phyloP scores from a whole-genome alignment of 148 eudicot species.

The Rhododendron kiyosumense region DNA sequence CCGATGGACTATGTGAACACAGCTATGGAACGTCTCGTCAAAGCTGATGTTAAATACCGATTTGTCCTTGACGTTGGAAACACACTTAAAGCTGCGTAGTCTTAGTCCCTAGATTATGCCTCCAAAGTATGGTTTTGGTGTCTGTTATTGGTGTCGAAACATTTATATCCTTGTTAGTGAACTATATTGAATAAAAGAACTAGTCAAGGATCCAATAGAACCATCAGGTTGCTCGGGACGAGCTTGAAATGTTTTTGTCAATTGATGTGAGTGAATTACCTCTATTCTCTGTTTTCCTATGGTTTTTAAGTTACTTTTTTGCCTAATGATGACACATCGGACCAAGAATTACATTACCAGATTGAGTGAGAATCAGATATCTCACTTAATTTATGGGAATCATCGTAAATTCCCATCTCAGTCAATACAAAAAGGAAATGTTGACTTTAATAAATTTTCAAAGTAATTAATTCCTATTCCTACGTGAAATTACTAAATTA shows the following conservation, averaged over 20 bases:
- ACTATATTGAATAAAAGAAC: not conserved
- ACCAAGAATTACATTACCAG: no score
- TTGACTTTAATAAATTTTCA: no score
- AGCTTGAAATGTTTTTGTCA: not conserved
- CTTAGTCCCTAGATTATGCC: not conserved
- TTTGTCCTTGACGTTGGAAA: not conserved
- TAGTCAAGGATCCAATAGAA: not conserved
- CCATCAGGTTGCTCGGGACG: not conserved
- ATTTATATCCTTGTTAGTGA: not conserved
- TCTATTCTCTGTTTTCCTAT: not conserved
- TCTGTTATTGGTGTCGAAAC: not conserved
- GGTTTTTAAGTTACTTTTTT: not conserved
- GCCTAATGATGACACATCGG: no score
- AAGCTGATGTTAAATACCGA: not conserved
- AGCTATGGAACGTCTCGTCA: not conserved
- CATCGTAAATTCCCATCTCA: no score
- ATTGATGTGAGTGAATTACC: not conserved
- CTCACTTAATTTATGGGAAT: no score
- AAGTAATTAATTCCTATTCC: no score
- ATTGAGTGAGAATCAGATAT: no score
- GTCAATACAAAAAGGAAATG: no score
- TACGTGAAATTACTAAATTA: no score
- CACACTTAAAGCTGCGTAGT: not conserved
- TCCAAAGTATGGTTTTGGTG: not conserved
- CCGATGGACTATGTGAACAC: not conserved